phyloP scores from a whole-genome alignment of 495 filamentous ascomycete genomes.

The Aspergillus haitiensis region DNA sequence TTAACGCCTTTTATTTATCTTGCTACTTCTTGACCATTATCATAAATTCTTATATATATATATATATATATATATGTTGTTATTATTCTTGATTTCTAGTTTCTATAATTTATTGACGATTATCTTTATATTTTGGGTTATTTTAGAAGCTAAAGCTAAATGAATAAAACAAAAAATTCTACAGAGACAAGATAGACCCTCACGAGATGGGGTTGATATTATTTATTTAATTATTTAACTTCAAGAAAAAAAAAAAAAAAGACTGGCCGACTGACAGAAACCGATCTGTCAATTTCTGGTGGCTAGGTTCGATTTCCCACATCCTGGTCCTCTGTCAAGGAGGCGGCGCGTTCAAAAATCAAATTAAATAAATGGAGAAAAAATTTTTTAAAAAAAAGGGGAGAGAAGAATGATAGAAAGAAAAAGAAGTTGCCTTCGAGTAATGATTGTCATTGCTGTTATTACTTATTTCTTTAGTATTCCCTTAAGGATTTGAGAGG shows the following conservation, averaged over 20 bases:
- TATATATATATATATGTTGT: not conserved
- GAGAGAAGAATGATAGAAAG: not conserved
- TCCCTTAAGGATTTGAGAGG: not conserved
- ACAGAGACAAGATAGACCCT: slow-evolving; percentile 1
- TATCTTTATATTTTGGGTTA: not conserved
- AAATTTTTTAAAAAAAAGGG: slow-evolving; percentile 3
- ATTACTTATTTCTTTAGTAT: not conserved
- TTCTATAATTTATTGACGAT: too few relatives aligned
- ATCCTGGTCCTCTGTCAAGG: slow-evolving; percentile 20
- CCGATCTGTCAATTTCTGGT: slow-evolving; percentile 29
- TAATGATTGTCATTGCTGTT: slow-evolving; percentile 1
- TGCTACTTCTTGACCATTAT: not conserved
- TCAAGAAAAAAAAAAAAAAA: slow-evolving; percentile 13
- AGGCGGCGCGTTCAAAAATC: slow-evolving; percentile 18
- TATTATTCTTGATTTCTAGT: slow-evolving; percentile 1
- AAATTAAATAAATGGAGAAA: slow-evolving; percentile 8
- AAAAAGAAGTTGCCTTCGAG: slow-evolving; percentile 2
- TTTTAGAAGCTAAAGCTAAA: not conserved
- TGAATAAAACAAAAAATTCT: not conserved
- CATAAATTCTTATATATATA: slow-evolving; percentile 5
- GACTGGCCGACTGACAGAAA: slow-evolving; percentile 12
- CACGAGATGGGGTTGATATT: slow-evolving; percentile 5
- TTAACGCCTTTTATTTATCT: slow-evolving; percentile 10
- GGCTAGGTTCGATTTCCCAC: slow-evolving; percentile 22
- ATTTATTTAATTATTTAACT: not conserved